Conservation (phyloP, 2,329 filamentous ascomycete genomes). For the Diplodia corticola region DNA sequence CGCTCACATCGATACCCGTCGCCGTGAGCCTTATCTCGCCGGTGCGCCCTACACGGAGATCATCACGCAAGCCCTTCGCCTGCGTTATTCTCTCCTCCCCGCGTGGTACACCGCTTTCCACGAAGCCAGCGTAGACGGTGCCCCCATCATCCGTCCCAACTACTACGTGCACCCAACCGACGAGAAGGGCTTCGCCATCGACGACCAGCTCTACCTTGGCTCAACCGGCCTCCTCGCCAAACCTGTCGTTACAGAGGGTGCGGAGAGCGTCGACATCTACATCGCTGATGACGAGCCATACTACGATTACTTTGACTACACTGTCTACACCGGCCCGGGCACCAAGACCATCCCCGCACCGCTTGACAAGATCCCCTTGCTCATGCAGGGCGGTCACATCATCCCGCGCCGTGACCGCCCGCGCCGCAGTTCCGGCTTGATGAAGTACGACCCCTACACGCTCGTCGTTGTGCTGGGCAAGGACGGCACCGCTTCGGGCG, state of each 20-base stretch:
- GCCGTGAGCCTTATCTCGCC: conserved; percentile 87
- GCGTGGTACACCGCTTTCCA: conserved; percentile 98
- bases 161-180: conserved; percentile 89
- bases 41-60: conserved; percentile 83
- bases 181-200: conserved; percentile 82
- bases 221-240: conserved; percentile 88
- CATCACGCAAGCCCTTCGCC: conserved; percentile 80
- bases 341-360: conserved; percentile 74
- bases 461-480: conserved; percentile 74
- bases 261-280: conserved; percentile 74
- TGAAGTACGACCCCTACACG: conserved; percentile 95
- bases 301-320: conserved; percentile 93
- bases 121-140: conserved; percentile 77
- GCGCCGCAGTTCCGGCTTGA: conserved; percentile 79
- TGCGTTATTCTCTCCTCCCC: conserved; percentile 86
- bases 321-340: conserved; percentile 70
- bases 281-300: conserved; percentile 87
- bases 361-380: conserved; percentile 80
- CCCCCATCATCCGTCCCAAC: conserved; percentile 86
- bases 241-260: conserved; percentile 78
- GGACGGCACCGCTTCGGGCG: conserved; percentile 72
- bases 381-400: conserved; percentile 93
- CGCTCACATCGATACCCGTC: conserved; percentile 92
- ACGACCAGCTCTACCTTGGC: conserved; percentile 92
- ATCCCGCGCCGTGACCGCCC: conserved; percentile 87